A percentile compares a stretch with the other conserved stretches of the same genome.
Evolutionary conservation across 1,139 yeast genomes (phyloP).

Genomic region (Lizanozyma gosingica): DNA sequence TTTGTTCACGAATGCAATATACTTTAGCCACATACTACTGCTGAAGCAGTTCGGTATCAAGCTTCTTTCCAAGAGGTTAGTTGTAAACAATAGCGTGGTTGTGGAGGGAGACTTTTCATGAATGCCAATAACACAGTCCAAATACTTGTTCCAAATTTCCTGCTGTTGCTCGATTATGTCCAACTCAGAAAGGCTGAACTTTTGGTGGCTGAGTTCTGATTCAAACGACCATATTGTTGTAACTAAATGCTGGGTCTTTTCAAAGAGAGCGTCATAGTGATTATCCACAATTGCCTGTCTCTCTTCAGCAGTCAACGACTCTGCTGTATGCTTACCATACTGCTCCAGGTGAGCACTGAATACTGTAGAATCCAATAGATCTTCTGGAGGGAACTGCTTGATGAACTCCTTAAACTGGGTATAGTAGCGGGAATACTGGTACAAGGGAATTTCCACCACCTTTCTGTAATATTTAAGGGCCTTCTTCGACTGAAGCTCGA

Average conservation of each 20-base stretch:
- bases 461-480: constrained; percentile 6
- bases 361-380: constrained; percentile 17
- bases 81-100: constrained; percentile 14
- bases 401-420: constrained; percentile 38
- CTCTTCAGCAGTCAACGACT: constrained; percentile 13
- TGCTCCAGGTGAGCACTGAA: constrained; percentile 3
- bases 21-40: constrained; percentile 49
- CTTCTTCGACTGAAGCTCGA: background rate
- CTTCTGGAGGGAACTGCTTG: constrained; percentile 23
- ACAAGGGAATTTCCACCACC: constrained; percentile 47
- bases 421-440: constrained; percentile 62
- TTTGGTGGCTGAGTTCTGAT: constrained; percentile 34
- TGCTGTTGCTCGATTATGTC: constrained; percentile 27
- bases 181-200: constrained; percentile 26
- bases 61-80: constrained; percentile 49
- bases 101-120: constrained; percentile 5
- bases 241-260: constrained; percentile 41
- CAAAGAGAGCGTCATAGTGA: constrained; percentile 32
- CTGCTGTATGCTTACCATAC: background rate
- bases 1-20: constrained; percentile 32
- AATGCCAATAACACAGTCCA: constrained; percentile 31
- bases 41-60: constrained; percentile 48
- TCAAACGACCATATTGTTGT: constrained; percentile 56
- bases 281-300: constrained; percentile 31
- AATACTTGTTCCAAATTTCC: constrained; percentile 42